A percentile compares a stretch with the other conserved stretches of the same genome.
Conservation (phyloP, 1,139 yeast species). For the Pneumocystis jirovecii region DNA sequence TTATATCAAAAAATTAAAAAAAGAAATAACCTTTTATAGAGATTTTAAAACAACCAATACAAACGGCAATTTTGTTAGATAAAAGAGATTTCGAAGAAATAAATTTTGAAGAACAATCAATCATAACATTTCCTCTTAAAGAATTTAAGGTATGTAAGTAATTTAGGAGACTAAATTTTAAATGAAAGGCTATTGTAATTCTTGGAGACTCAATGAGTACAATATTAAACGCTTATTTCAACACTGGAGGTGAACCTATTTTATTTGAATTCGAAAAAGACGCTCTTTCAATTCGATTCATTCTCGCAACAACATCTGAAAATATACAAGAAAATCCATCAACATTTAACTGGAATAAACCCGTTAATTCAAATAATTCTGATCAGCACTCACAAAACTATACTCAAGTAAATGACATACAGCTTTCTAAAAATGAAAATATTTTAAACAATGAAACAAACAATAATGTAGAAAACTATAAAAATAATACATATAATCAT, state of each 20-base stretch:
- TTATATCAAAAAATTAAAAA: not conserved
- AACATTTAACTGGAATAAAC: not conserved
- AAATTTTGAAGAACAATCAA: constrained; percentile 15
- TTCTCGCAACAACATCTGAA: constrained; percentile 10
- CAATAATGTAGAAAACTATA: not conserved
- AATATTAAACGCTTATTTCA: constrained; percentile 15
- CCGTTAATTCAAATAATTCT: not conserved
- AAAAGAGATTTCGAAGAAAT: constrained; percentile 19
- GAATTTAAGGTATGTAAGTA: constrained; percentile 19
- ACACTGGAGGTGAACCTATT: constrained; percentile 20
- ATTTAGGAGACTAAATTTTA: not conserved
- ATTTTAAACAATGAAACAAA: not conserved
- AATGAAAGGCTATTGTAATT: constrained; percentile 11
- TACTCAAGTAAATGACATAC: not conserved
- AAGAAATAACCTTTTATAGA: constrained; percentile 11
- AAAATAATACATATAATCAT: not conserved
- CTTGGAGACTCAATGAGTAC: constrained; percentile 17
- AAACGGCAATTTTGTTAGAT: constrained; percentile 18
- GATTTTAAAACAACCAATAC: constrained; percentile 21
- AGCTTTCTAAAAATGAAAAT: not conserved
- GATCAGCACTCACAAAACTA: not conserved
- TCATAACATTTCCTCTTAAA: constrained; percentile 19
- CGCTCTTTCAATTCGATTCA: constrained; percentile 2
- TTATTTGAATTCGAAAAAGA: constrained; percentile 13
- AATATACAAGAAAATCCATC: not conserved